Base-by-base conservation (phyloP, 306 rosid species). In the Cicer yamashitae region DNA sequence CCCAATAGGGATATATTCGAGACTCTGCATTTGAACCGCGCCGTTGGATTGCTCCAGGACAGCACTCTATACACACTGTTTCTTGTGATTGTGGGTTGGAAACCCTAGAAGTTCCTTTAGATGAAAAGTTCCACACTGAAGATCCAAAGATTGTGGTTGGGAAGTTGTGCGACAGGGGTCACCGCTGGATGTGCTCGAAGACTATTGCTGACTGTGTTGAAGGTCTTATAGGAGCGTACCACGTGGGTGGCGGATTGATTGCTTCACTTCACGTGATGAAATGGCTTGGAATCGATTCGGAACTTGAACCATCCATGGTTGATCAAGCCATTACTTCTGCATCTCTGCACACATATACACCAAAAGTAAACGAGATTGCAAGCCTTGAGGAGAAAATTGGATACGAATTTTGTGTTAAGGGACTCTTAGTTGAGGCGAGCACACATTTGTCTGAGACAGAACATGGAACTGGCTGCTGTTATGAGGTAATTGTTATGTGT, bases 1-100 rank as follows among this genome's bases (percentile, higher is more conserved):
- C 71, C 45, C 17, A 4, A 72, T 70, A 94, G 99, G 96, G 88
- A 46, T 92, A 90, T 75, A 86, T 92, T 50, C 89, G 89, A 50
- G 98, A 94, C 72, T 72, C 89, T 53, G 91, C 98, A 59, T 94
- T 94, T 82, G 99, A 94, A 81, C 96, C 97, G 8, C 96, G 96
- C 34, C 96, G 99, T 40, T 94, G 99, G 99, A 82, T 82, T 83
- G 97, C 97, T 79, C 97, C 99, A 0, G 99, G 97, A 76, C 96
- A 94, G 69, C 64, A 15, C 77, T 77, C 87, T 48, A 47, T 88
- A 72, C 85, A 87, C 14, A 63, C 87, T 22, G 89, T 84, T 80
- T 72, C 65, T 70, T 94, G 99, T 84, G 76, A 87, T 76, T 92
- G 97, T 48, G 91, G 86, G 86, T 86, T 94, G 81, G 99, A 92